Percentiles rank a stretch among this genome's conserved stretches.
These are phyloP conservation scores for Cercophora sp. DNA, from an alignment of 495 filamentous ascomycete genomes.

Conservation along the genomic window DNA sequence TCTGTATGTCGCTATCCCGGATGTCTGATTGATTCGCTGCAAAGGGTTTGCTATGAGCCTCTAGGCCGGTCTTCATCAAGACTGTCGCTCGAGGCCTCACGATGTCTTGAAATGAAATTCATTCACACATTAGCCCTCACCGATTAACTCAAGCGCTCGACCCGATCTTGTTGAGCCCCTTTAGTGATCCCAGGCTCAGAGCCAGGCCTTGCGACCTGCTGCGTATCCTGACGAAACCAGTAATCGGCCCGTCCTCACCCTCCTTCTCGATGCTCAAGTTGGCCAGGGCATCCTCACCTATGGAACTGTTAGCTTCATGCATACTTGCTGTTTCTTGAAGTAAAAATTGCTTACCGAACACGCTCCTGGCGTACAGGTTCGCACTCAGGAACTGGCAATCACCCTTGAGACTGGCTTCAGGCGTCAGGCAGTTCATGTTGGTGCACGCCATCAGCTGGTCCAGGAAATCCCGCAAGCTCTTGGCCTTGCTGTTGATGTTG, in stretches of 20 bases:
- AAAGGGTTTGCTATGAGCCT: too few species aligned
- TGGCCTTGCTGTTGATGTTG: constrained; percentile 97
- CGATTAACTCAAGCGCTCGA: constrained; percentile 35
- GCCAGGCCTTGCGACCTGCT: constrained; percentile 96
- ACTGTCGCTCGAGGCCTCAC: too few species aligned
- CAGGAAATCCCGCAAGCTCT: constrained; percentile 87
- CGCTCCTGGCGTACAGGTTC: constrained; percentile 94
- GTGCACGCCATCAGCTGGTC: constrained; percentile 94
- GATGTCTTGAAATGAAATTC: too few species aligned
- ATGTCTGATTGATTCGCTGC: too few species aligned
- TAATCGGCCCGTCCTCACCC: constrained; percentile 90
- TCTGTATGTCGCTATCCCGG: too few species aligned
- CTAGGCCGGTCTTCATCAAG: too few species aligned
- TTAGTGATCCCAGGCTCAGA: constrained; percentile 88
- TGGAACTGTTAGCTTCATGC: neutral
- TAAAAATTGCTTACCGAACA: constrained; percentile 79
- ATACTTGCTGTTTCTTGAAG: neutral
- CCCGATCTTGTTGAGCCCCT: constrained; percentile 85
- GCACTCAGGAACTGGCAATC: constrained; percentile 98
- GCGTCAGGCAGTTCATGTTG: constrained; percentile 97
- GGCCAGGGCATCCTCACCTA: constrained; percentile 97
- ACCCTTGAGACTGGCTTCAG: constrained; percentile 92
- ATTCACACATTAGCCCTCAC: neutral
- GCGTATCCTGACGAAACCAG: constrained; percentile 97
- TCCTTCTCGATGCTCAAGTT: constrained; percentile 98